Evolutionary conservation across 495 filamentous ascomycete species (phyloP), one percentile per base, ranked within the genome.

Genomic region (Peziza echinospora): DNA sequence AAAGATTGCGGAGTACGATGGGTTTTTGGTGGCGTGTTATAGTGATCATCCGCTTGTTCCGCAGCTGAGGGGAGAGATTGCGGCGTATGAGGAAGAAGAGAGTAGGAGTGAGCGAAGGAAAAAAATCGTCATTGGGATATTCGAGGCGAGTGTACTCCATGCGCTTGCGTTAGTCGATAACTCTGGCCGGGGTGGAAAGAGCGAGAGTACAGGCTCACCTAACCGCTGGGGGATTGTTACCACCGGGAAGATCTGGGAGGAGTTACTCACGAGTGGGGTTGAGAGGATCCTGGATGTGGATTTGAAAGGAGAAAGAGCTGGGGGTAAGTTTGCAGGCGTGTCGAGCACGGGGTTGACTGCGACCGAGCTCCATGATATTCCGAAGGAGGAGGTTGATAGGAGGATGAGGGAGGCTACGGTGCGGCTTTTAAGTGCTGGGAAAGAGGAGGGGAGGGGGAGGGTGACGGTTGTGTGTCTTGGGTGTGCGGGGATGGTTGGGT

Each of bases 401-500:
- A 72, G 72, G 50, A 75, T 96, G 52, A 74, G 64, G 49, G 73
- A 76, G 10, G 86, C 82, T 5, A 77, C 79, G 7, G 69, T 65
- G 55, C 63, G 71, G 40, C 60, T 91, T 37, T 37, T 37, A 7
- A 5, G 60, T 92, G 19, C 80, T 5, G 78, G 78, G 7, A 68
- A 67, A 56, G 63, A 70, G 42, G 60, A 93, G 26, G 59, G 93
- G 21, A 60, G 62, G 17, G 64, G 63, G 7, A 67, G 71, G 0
- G 50, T 61, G 3, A 47, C 49, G 28, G 55, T 56, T 21, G 64
- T 71, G 0, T 58, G 63, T 21, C 67, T 64, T 11, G 79, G 78
- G 2, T 93, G 86, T 64, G 87, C 85, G 34, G 87, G 89, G 4
- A 93, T 94, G 89, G 78, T 75, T 21, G 89, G 87, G 10, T 71